phyloP scores from a whole-genome alignment of 257 asterid genomes.

The Solanum pimpinellifolium region DNA sequence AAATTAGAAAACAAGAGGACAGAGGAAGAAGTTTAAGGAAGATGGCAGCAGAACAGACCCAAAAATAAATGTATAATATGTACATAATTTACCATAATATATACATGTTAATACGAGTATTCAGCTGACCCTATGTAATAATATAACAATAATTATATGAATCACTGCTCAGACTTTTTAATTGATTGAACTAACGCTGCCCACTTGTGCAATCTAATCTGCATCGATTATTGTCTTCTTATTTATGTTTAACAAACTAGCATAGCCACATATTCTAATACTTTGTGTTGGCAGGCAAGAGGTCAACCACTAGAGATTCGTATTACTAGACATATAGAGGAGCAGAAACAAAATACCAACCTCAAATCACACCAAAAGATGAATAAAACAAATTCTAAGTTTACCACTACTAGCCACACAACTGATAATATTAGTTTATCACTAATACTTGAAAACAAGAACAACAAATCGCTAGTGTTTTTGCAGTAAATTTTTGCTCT shows the following conservation, averaged over 20 bases:
- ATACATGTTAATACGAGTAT: background rate
- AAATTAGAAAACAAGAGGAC: too few relatives aligned
- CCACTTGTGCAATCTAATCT: background rate
- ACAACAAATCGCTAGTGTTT: too few relatives aligned
- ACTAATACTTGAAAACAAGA: too few relatives aligned
- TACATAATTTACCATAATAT: background rate
- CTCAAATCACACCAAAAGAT: background rate
- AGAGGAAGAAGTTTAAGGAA: too few relatives aligned
- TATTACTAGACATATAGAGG: background rate
- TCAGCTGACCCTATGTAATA: background rate
- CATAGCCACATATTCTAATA: background rate
- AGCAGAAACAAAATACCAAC: background rate
- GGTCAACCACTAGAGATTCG: background rate
- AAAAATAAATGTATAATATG: background rate
- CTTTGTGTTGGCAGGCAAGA: background rate
- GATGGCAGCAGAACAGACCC: too few relatives aligned
- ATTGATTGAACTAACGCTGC: background rate
- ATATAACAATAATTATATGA: background rate
- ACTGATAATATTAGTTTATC: background rate
- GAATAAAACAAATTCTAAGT: background rate
- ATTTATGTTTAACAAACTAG: background rate
- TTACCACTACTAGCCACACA: background rate
- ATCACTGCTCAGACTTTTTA: background rate
- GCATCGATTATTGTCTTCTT: background rate
- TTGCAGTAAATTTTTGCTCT: too few relatives aligned